Evolutionary conservation across 805 yeast species (phyloP).

Genomic region (Hanseniaspora valbyensis): DNA sequence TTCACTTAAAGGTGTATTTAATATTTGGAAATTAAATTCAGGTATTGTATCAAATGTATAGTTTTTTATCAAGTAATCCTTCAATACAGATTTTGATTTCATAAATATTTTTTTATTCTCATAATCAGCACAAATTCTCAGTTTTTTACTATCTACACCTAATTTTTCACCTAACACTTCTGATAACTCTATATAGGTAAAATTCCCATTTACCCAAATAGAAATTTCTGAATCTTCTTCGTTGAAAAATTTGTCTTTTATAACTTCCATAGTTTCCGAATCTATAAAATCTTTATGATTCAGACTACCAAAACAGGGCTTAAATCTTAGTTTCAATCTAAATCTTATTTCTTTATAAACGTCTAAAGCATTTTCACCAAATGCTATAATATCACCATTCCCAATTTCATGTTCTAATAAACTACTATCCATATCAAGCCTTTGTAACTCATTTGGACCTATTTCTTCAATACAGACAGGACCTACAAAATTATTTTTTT

Average conservation of each 20-base stretch:
- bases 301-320: constrained; percentile 18
- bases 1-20: constrained; percentile 63
- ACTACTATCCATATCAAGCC: constrained; percentile 31
- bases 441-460: constrained; percentile 41
- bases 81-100: constrained; percentile 28
- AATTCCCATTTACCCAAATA: constrained; percentile 58
- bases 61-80: constrained; percentile 31
- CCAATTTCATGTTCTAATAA: constrained; percentile 49
- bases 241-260: neutral
- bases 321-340: constrained; percentile 48
- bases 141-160: constrained; percentile 44
- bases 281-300: constrained; percentile 26
- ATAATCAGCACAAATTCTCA: constrained; percentile 56
- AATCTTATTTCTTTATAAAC: constrained; percentile 47
- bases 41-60: constrained; percentile 31
- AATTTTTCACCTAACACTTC: constrained; percentile 46
- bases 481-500: constrained; percentile 32
- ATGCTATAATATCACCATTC: constrained; percentile 55
- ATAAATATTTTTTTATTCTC: constrained; percentile 47
- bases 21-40: constrained; percentile 59
- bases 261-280: constrained; percentile 14
- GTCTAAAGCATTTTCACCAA: constrained; percentile 32
- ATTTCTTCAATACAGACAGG: constrained; percentile 43
- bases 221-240: constrained; percentile 29
- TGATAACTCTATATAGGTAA: constrained; percentile 50